Evolutionary conservation across 306 rosid species (phyloP).

Genomic region (Coriaria nepalensis): DNA sequence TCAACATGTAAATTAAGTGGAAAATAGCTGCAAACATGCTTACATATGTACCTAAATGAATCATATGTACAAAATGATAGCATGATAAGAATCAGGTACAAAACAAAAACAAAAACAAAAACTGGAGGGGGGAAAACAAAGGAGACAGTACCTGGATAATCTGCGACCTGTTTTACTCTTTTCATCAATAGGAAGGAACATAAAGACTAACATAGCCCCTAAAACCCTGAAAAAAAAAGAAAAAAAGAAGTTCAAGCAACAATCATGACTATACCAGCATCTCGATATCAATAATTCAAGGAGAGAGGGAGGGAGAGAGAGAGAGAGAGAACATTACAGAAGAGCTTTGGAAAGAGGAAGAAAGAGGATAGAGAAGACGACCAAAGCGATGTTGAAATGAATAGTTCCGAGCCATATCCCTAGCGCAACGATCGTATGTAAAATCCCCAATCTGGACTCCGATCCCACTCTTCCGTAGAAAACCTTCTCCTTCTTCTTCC

Average conservation of each 20-base stretch:
- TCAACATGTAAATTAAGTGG: slow-evolving; percentile 70
- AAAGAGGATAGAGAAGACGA: slow-evolving; percentile 37
- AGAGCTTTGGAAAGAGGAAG: slow-evolving; percentile 51
- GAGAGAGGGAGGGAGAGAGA: not conserved
- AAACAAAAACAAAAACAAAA: not conserved
- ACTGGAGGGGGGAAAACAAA: not conserved
- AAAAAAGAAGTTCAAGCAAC: not conserved
- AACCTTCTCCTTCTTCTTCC: too few relatives aligned
- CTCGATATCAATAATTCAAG: not conserved
- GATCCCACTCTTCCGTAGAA: slow-evolving; percentile 1
- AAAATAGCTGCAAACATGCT: slow-evolving; percentile 54
- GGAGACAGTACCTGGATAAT: slow-evolving; percentile 34
- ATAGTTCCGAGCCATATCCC: slow-evolving; percentile 59
- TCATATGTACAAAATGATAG: not conserved
- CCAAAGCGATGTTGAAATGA: slow-evolving; percentile 39
- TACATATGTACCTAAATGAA: slow-evolving; percentile 54
- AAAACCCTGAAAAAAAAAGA: slow-evolving; percentile 32
- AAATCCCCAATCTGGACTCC: slow-evolving; percentile 4
- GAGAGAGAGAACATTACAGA: slow-evolving; percentile 23
- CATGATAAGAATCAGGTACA: not conserved
- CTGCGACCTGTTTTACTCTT: slow-evolving; percentile 41
- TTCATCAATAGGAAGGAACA: slow-evolving; percentile 48
- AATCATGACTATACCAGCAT: too few relatives aligned
- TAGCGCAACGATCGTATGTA: slow-evolving; percentile 31
- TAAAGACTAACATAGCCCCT: slow-evolving; percentile 35